These are phyloP conservation scores for Neonectria faginata DNA, from an alignment of 2,329 filamentous ascomycete species.

Conservation along the genomic window DNA sequence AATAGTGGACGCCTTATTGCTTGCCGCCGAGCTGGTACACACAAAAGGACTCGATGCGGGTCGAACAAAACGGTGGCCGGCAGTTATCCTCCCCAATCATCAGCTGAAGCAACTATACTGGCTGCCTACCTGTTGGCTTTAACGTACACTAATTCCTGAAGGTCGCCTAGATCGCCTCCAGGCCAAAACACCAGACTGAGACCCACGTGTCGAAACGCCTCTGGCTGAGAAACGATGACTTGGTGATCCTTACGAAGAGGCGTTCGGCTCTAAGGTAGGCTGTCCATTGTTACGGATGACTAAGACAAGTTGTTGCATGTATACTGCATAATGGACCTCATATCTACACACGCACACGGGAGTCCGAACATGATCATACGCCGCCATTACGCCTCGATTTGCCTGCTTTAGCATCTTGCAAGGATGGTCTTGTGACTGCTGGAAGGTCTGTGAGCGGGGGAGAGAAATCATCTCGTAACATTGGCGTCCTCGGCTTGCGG, in stretches of 20 bases:
- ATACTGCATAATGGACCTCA: neutral
- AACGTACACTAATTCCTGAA: neutral
- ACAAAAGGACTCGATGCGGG: neutral
- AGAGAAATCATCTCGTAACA: slow-evolving; percentile 1
- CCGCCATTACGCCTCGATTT: neutral
- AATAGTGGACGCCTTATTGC: neutral
- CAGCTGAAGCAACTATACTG: neutral
- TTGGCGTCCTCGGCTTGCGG: neutral
- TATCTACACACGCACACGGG: neutral
- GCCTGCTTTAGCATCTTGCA: neutral
- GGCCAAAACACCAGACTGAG: neutral
- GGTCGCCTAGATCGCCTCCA: neutral
- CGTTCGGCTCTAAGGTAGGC: neutral
- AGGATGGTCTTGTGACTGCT: slow-evolving; percentile 8
- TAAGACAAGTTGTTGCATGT: neutral
- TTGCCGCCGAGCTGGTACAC: slow-evolving; percentile 2
- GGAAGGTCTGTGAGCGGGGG: slow-evolving; percentile 1
- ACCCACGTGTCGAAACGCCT: slow-evolving; percentile 4
- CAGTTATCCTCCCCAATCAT: neutral
- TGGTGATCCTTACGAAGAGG: neutral
- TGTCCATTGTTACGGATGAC: neutral
- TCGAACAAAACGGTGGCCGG: neutral
- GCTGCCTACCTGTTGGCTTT: neutral
- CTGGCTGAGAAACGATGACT: neutral
- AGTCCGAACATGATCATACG: slow-evolving; percentile 7